These are phyloP conservation scores for Diaporthe vexans DNA, from an alignment of 2,329 filamentous ascomycete species.

Conservation along the genomic window DNA sequence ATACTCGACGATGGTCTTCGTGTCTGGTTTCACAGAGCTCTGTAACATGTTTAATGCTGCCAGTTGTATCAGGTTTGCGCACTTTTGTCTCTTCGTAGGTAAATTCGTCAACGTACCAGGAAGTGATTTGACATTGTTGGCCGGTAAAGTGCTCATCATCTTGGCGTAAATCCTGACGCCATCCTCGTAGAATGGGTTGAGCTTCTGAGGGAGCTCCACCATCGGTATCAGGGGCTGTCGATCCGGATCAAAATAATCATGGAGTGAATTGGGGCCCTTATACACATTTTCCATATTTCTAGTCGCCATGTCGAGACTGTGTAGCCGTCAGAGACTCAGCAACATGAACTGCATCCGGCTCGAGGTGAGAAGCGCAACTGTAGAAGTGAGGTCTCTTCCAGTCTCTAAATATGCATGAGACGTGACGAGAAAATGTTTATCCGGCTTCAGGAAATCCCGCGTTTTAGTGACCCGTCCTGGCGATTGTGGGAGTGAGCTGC, in stretches of 20 bases:
- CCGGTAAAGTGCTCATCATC: conserved; percentile 18
- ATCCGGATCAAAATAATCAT: background rate
- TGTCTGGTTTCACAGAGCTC: background rate
- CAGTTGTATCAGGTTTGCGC: background rate
- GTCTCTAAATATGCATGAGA: background rate
- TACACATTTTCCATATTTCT: background rate
- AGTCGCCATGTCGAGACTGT: background rate
- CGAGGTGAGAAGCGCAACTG: too few relatives aligned
- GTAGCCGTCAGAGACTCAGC: background rate
- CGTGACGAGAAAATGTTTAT: background rate
- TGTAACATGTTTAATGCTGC: conserved; percentile 12
- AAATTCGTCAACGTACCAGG: background rate
- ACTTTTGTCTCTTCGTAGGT: background rate
- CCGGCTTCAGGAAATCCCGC: background rate
- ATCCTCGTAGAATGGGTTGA: conserved; percentile 15
- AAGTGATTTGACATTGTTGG: conserved; percentile 7
- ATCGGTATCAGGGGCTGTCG: background rate
- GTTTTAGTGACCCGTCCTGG: too few relatives aligned
- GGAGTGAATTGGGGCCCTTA: background rate
- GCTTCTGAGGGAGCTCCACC: conserved; percentile 3
- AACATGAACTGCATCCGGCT: too few relatives aligned
- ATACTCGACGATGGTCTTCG: conserved; percentile 12
- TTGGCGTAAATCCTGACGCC: conserved; percentile 8
- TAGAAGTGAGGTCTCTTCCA: background rate
- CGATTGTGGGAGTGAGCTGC: background rate